A percentile compares a stretch with the other conserved stretches of the same genome.
Conservation (phyloP, 345 rosid species). For the Citrus unshiu region DNA sequence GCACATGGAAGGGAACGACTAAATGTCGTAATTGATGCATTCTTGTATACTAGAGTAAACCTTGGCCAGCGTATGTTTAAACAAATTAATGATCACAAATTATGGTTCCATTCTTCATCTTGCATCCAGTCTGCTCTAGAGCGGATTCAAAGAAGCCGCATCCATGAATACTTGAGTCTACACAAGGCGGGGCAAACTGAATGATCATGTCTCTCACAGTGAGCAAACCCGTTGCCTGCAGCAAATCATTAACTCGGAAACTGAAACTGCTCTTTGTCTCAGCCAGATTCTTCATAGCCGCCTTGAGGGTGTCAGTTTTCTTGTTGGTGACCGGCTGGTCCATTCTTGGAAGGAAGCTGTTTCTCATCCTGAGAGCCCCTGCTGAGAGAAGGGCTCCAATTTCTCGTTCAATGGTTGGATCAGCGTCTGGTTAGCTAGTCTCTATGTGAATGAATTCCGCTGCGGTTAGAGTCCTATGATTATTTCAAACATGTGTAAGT, state of each 20-base stretch:
- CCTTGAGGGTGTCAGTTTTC: constrained; percentile 35
- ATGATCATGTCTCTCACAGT: constrained; percentile 27
- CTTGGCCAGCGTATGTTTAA: too few relatives aligned
- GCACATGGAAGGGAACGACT: neutral
- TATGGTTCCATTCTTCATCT: constrained; percentile 31
- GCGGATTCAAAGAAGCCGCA: constrained; percentile 37
- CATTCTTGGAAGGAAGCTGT: constrained; percentile 35
- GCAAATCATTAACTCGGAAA: constrained; percentile 26
- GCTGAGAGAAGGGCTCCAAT: constrained; percentile 25
- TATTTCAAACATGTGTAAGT: neutral
- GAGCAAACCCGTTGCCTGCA: constrained; percentile 15
- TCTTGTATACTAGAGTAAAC: too few relatives aligned
- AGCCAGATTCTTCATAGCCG: constrained; percentile 35
- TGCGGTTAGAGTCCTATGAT: constrained; percentile 20
- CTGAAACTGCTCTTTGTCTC: constrained; percentile 17
- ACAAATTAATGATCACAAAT: constrained; percentile 20
- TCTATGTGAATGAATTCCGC: constrained; percentile 29
- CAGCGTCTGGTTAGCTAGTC: neutral
- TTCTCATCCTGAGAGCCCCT: constrained; percentile 23
- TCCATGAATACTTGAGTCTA: constrained; percentile 33
- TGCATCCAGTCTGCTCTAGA: constrained; percentile 35
- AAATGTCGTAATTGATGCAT: neutral
- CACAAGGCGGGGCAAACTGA: constrained; percentile 40
- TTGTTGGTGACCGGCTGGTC: constrained; percentile 26
- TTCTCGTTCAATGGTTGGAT: constrained; percentile 23